These are phyloP conservation scores for Xerocomellus dryophilus DNA, from an alignment of 768 basidiomycete genomes.

Conservation along the genomic window DNA sequence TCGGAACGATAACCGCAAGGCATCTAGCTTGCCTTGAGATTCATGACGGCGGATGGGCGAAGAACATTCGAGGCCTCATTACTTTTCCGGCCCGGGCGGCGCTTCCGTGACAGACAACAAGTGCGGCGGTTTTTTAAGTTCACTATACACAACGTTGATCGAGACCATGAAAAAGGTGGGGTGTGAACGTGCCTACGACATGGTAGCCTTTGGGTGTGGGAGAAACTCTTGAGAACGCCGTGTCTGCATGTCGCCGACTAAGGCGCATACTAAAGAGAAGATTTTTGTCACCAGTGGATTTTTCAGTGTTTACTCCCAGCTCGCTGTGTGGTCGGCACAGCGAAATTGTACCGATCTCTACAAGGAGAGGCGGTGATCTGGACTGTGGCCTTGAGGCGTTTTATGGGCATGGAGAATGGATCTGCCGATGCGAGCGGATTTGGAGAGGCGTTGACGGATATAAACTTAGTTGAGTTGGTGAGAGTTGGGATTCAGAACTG, in stretches of 20 bases:
- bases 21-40: neutral
- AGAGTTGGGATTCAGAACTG: neutral
- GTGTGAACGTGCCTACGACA: conserved; percentile 31
- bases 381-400: conserved; percentile 1
- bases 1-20: conserved; percentile 14
- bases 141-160: conserved; percentile 22
- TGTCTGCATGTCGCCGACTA: conserved; percentile 22
- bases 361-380: conserved; percentile 7
- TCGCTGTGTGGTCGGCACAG: conserved; percentile 6
- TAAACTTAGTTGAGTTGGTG: conserved; percentile 12
- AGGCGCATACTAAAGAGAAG: conserved; percentile 8
- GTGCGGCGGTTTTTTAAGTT: conserved; percentile 23
- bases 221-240: conserved; percentile 26
- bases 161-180: conserved; percentile 25
- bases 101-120: neutral
- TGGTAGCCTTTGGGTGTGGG: conserved; percentile 25
- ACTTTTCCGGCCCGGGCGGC: neutral
- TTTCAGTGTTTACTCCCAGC: neutral
- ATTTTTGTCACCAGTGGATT: too few relatives aligned
- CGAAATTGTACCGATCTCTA: conserved; percentile 9
- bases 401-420: conserved; percentile 12
- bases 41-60: neutral
- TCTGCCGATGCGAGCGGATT: conserved; percentile 15
- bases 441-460: conserved; percentile 23
- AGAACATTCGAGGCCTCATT: conserved; percentile 2